Evolutionary conservation across 495 filamentous ascomycete genomes (phyloP).

Genomic region (Talaromyces trachyspermus): DNA sequence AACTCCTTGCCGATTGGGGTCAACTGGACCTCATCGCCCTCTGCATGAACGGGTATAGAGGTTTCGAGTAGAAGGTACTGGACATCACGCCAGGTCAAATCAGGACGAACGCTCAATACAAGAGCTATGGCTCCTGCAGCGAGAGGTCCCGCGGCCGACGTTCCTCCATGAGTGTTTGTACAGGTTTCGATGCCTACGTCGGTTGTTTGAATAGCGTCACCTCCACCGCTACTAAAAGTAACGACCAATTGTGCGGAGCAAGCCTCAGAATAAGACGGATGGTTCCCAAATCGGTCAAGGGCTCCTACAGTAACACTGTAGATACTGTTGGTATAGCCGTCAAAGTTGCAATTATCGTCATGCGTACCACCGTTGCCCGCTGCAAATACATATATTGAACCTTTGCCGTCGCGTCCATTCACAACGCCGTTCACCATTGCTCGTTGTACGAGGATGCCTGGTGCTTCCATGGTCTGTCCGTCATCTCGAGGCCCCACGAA

Average conservation of each 20-base stretch:
- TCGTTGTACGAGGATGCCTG: conserved; percentile 76
- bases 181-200: conserved; percentile 83
- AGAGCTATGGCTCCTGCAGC: conserved; percentile 90
- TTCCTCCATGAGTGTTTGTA: conserved; percentile 75
- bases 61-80: conserved; percentile 85
- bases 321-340: conserved; percentile 98
- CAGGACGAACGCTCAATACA: conserved; percentile 77
- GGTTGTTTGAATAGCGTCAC: conserved; percentile 88
- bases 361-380: conserved; percentile 85
- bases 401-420: conserved; percentile 71
- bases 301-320: conserved; percentile 97
- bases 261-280: conserved; percentile 90
- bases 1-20: conserved; percentile 76
- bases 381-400: conserved; percentile 96
- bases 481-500: conserved; percentile 97
- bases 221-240: conserved; percentile 87
- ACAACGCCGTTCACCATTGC: conserved; percentile 92
- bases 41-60: conserved; percentile 69
- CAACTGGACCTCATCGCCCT: conserved; percentile 71
- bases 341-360: conserved; percentile 98
- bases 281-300: conserved; percentile 74
- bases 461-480: conserved; percentile 86
- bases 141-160: conserved; percentile 91
- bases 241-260: conserved; percentile 94
- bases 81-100: conserved; percentile 88